These are phyloP conservation scores for Candida coleopterorum DNA, from an alignment of 805 yeast genomes.

Conservation along the genomic window DNA sequence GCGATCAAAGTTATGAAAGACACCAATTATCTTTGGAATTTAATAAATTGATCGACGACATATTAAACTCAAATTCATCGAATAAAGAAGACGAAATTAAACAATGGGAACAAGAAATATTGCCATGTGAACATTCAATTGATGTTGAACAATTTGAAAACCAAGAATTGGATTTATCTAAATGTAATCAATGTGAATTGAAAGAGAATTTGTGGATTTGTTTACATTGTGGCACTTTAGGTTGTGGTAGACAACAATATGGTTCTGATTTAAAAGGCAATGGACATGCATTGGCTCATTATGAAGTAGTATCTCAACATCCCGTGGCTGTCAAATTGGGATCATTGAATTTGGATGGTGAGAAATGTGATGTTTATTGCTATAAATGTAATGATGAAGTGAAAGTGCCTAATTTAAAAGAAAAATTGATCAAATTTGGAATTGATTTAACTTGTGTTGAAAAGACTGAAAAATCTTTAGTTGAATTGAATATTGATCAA, in stretches of 20 bases:
- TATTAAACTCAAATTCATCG: constrained; percentile 56
- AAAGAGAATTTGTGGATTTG: constrained; percentile 88
- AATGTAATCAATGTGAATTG: constrained; percentile 60
- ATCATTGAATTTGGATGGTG: constrained; percentile 68
- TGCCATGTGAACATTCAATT: constrained; percentile 72
- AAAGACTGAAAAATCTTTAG: constrained; percentile 82
- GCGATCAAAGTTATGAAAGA: constrained; percentile 21
- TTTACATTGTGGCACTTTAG: constrained; percentile 81
- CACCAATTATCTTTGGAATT: constrained; percentile 19
- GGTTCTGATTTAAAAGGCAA: constrained; percentile 88
- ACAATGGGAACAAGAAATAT: constrained; percentile 88
- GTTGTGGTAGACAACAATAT: constrained; percentile 93
- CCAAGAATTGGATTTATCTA: constrained; percentile 24
- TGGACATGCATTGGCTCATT: constrained; percentile 83
- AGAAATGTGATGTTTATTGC: constrained; percentile 76
- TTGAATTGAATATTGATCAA: constrained; percentile 90
- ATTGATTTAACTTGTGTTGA: constrained; percentile 52
- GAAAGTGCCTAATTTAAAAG: constrained; percentile 55
- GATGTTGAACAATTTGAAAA: constrained; percentile 39
- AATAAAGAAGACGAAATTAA: constrained; percentile 63
- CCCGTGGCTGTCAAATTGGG: constrained; percentile 89
- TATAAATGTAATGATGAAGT: constrained; percentile 88
- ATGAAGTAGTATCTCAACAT: constrained; percentile 48
- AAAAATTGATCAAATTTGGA: constrained; percentile 53
- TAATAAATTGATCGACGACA: constrained; percentile 33